A percentile compares a stretch with the other conserved stretches of the same genome.
These are phyloP conservation scores for Podochytrium sp. DNA, from an alignment of 192 early-diverging fungal species.

Conservation along the genomic window DNA sequence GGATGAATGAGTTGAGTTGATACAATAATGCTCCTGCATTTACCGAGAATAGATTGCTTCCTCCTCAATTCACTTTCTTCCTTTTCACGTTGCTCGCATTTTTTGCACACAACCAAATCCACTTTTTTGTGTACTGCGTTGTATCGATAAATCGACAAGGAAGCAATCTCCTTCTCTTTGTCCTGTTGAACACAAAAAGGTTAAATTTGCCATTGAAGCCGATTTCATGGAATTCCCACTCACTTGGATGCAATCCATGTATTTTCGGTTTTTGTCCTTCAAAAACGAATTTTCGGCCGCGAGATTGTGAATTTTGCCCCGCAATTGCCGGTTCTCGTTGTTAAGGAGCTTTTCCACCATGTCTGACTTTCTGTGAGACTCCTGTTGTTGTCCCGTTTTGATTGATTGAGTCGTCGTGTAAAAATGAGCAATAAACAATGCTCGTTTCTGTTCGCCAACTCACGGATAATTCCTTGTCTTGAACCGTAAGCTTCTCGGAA, in stretches of 20 bases:
- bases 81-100: slow-evolving; percentile 48
- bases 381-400: slow-evolving; percentile 32
- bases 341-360: slow-evolving; percentile 56
- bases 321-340: slow-evolving; percentile 50
- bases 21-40: not conserved
- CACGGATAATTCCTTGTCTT: slow-evolving; percentile 35
- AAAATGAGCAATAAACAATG: not conserved
- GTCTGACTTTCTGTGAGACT: slow-evolving; percentile 41
- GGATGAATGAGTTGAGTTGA: not conserved
- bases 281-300: slow-evolving; percentile 48
- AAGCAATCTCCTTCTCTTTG: slow-evolving; percentile 60
- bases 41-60: slow-evolving; percentile 36
- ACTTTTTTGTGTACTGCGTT: slow-evolving; percentile 60
- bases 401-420: not conserved
- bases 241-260: slow-evolving; percentile 50
- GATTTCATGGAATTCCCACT: not conserved
- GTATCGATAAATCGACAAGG: slow-evolving; percentile 63
- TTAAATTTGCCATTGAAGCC: not conserved
- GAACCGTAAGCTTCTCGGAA: slow-evolving; percentile 13
- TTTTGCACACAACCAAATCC: slow-evolving; percentile 48
- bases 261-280: slow-evolving; percentile 39
- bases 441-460: too few species aligned
- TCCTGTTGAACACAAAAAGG: slow-evolving; percentile 39
- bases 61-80: slow-evolving; percentile 43
- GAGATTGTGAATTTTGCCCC: slow-evolving; percentile 48